Percentiles rank a stretch among this genome's conserved stretches.
Evolutionary conservation across 129 eudicot species (phyloP).

Genomic region (Mikania micrantha): DNA sequence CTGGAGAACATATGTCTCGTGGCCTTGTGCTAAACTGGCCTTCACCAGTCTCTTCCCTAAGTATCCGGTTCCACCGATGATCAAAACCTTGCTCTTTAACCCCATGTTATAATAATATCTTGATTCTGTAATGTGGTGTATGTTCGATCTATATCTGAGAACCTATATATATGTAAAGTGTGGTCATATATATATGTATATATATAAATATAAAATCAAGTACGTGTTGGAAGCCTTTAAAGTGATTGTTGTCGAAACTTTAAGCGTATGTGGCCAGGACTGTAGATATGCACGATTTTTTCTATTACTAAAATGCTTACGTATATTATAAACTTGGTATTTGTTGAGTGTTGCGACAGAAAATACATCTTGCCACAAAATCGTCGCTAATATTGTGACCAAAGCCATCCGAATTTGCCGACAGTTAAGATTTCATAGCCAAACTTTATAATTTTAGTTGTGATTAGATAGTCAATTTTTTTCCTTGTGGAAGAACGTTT

Average conservation of each 20-base stretch:
- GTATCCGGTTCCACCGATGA: slow-evolving; percentile 56
- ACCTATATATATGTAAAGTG: too few species aligned
- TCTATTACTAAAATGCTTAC: background rate
- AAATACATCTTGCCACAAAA: background rate
- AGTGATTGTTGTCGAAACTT: slow-evolving; percentile 24
- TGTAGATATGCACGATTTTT: background rate
- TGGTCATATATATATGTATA: background rate
- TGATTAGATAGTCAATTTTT: too few species aligned
- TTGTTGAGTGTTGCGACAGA: too few species aligned
- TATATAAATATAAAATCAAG: background rate
- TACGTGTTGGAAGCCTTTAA: slow-evolving; percentile 18
- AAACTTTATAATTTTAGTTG: too few species aligned
- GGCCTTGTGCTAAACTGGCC: slow-evolving; percentile 49
- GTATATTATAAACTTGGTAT: background rate
- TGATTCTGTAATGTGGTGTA: background rate
- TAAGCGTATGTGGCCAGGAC: slow-evolving; percentile 14
- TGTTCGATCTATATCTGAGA: background rate
- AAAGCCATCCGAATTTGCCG: too few species aligned
- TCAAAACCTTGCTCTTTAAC: slow-evolving; percentile 41
- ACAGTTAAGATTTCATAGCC: too few species aligned
- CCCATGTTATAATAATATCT: too few species aligned
- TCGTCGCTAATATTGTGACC: background rate
- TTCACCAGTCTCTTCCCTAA: slow-evolving; percentile 49
- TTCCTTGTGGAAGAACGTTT: too few species aligned
- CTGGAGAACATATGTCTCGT: slow-evolving; percentile 39